Conservation (phyloP, 192 early-diverging fungal species). For the Coemansia umbellata region DNA sequence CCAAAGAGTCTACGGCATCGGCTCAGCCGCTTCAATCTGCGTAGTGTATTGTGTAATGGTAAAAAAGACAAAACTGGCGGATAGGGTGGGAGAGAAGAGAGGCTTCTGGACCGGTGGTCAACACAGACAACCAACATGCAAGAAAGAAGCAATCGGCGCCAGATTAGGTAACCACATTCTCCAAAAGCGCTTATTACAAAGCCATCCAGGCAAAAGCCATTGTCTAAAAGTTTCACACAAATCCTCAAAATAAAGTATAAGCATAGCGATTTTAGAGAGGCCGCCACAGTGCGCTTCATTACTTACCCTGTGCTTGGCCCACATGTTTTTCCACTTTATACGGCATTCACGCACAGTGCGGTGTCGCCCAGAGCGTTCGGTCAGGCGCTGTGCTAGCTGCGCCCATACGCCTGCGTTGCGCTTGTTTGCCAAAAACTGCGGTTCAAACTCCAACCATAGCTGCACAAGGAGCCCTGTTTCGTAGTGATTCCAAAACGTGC, state of each 20-base stretch:
- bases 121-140: neutral
- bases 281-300: no score
- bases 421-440: constrained; percentile 50
- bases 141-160: neutral
- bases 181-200: no score
- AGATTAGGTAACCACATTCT: no score
- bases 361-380: constrained; percentile 38
- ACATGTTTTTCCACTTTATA: constrained; percentile 55
- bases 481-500: constrained; percentile 52
- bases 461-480: constrained; percentile 47
- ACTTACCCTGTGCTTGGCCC: constrained; percentile 53
- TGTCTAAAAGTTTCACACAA: neutral
- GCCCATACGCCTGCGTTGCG: constrained; percentile 53
- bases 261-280: no score
- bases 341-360: constrained; percentile 52
- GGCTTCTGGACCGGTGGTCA: no score
- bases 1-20: no score
- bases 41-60: neutral
- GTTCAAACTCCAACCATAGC: constrained; percentile 51
- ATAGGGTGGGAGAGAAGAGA: no score
- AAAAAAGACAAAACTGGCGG: no score
- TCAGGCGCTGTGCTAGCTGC: constrained; percentile 43
- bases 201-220: neutral
- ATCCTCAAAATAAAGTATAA: no score
- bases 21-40: no score